Evolutionary conservation across 805 yeast species (phyloP).

Genomic region (Saccharomyces cerevisiae): DNA sequence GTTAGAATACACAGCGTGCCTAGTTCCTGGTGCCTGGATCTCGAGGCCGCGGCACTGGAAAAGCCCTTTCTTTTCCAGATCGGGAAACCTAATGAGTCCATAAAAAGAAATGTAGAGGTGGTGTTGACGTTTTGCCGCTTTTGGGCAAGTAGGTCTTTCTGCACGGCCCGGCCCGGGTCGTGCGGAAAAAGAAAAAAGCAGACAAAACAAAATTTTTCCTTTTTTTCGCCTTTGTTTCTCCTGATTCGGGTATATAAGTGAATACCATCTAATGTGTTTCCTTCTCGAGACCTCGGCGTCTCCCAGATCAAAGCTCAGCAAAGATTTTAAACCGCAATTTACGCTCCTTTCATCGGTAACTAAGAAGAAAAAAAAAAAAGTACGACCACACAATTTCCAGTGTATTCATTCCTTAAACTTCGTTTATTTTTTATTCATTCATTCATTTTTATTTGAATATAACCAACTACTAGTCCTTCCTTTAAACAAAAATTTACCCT

Average conservation of each 20-base stretch:
- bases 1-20: not conserved
- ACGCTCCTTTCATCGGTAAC: not conserved
- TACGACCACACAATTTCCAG: not conserved
- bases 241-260: not conserved
- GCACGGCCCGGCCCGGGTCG: not conserved
- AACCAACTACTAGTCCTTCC: constrained; percentile 11
- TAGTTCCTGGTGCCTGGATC: not conserved
- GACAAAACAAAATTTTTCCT: not conserved
- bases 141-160: not conserved
- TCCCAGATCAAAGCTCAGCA: not conserved
- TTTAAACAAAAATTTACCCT: constrained; percentile 1
- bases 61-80: not conserved
- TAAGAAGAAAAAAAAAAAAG: not conserved
- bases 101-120: not conserved
- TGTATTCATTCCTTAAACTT: not conserved
- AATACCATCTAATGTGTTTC: not conserved
- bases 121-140: not conserved
- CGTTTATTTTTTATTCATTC: not conserved
- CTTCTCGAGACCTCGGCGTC: not conserved
- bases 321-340: not conserved
- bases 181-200: not conserved
- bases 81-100: not conserved
- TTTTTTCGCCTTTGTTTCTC: not conserved
- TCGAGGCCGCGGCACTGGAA: not conserved
- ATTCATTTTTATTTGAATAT: not conserved